Base-by-base conservation (phyloP, 768 basidiomycete species). In the Cystoderma amianthinum region DNA sequence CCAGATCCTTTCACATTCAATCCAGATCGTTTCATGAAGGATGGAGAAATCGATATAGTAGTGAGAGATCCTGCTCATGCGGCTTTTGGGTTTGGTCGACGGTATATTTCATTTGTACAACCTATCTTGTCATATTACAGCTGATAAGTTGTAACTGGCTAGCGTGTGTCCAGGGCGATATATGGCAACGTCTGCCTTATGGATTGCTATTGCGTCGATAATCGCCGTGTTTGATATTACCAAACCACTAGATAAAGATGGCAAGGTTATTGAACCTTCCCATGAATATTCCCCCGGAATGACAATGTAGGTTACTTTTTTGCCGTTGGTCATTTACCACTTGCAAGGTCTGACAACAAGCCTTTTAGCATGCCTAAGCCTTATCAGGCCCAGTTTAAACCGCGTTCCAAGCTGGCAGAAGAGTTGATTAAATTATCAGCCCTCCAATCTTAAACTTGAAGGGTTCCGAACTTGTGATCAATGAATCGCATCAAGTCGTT, bases 1-100 rank as follows among this genome's bases (percentile, higher is more conserved):
- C 49, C 49, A 15, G 48, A 50, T 4, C 49, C 49, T 16, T 28
- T 28, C 15, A 12, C 24, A 21, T 48, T 50, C 48, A 50, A 45
- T 12, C 44, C 49, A 15, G 49, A 50, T 10, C 19, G 49, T 4
- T 47, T 44, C 25, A 25, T 48, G 36, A 48, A 44, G 32, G 44
- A 48, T 23, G 47, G 44, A 3, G 44, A 47, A 32, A 32, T 52
- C 15, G 41, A 50, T 33, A 25, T 15, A 12, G 16, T 36, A 9
- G 25, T 48, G n/a, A 21, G 22, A 18, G 39, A 52, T 41, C 50
- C 50, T 13, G 21, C n/a, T 11, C 9, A 39, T 32, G 36, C 40
- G 2, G 21, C 34, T 9, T 49, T 47, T 34, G 49, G 50, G 20
- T 49, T 49, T 42, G 49, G 50, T 7, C 15, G 50, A 18, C 41